A percentile compares a stretch with the other conserved stretches of the same genome.
phyloP scores from a whole-genome alignment of 768 basidiomycete genomes.

The Boletus barrowsii region DNA sequence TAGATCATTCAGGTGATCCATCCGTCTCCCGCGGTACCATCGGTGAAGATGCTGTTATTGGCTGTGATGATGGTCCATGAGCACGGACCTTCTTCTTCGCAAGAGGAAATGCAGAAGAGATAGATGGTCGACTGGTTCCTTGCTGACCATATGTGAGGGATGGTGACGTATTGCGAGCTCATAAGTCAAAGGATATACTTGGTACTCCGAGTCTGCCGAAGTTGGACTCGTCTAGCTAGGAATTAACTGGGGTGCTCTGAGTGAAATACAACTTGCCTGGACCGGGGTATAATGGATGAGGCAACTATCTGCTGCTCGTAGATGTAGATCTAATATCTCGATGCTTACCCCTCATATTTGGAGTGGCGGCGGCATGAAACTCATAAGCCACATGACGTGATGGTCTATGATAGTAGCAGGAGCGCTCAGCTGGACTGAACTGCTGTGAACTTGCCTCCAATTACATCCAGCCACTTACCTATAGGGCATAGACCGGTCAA shows the following conservation, averaged over 20 bases:
- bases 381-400: no score
- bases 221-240: conserved; percentile 4
- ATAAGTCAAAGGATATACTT: neutral
- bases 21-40: conserved; percentile 7
- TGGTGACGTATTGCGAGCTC: neutral
- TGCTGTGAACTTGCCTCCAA: no score
- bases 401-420: no score
- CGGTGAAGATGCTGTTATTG: conserved; percentile 6
- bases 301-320: no score
- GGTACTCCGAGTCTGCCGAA: neutral
- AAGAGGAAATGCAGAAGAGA: neutral
- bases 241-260: neutral
- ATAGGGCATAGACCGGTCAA: no score
- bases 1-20: neutral
- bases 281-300: no score
- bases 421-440: no score
- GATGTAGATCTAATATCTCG: no score
- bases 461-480: no score
- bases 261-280: neutral
- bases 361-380: no score
- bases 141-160: neutral
- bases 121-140: neutral
- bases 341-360: no score
- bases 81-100: neutral
- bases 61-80: conserved; percentile 4